phyloP scores from a whole-genome alignment of 768 basidiomycete genomes.

The Wakefieldia striispora region DNA sequence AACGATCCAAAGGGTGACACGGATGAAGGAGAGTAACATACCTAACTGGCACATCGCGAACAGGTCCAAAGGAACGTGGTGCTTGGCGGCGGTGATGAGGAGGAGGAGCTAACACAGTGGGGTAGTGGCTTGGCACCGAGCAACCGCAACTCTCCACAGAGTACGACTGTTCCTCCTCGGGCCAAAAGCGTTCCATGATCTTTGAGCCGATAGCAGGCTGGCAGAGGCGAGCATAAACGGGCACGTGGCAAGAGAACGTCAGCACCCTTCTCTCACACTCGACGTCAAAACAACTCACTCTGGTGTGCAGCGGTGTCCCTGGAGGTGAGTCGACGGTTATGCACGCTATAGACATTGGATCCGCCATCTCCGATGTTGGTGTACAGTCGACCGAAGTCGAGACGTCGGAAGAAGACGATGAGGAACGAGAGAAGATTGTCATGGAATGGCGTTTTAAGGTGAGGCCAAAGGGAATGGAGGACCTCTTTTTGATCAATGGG shows the following conservation, averaged over 20 bases:
- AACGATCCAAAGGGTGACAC: neutral
- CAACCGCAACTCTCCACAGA: constrained; percentile 19
- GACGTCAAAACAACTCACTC: constrained; percentile 16
- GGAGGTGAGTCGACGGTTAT: constrained; percentile 1
- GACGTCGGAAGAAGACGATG: constrained; percentile 15
- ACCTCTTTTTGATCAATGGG: constrained; percentile 28
- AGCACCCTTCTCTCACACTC: neutral
- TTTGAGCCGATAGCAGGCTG: constrained; percentile 29
- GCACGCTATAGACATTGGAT: constrained; percentile 16
- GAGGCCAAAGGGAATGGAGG: constrained; percentile 21
- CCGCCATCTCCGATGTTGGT: constrained; percentile 19
- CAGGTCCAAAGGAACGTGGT: constrained; percentile 12
- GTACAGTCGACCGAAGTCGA: constrained; percentile 12
- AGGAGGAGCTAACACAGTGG: constrained; percentile 26
- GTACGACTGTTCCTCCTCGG: constrained; percentile 24
- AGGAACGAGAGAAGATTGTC: constrained; percentile 20
- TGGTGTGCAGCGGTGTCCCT: constrained; percentile 1
- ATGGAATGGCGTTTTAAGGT: constrained; percentile 26
- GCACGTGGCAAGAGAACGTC: constrained; percentile 6
- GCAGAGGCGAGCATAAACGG: neutral
- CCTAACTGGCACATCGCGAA: constrained; percentile 14
- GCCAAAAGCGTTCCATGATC: constrained; percentile 32
- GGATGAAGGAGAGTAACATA: constrained; percentile 1
- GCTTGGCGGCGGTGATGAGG: constrained; percentile 29
- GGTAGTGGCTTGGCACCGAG: constrained; percentile 9